Conservation (phyloP, 1,284 basidiomycete genomes). For the Rhodotorula sp. region DNA sequence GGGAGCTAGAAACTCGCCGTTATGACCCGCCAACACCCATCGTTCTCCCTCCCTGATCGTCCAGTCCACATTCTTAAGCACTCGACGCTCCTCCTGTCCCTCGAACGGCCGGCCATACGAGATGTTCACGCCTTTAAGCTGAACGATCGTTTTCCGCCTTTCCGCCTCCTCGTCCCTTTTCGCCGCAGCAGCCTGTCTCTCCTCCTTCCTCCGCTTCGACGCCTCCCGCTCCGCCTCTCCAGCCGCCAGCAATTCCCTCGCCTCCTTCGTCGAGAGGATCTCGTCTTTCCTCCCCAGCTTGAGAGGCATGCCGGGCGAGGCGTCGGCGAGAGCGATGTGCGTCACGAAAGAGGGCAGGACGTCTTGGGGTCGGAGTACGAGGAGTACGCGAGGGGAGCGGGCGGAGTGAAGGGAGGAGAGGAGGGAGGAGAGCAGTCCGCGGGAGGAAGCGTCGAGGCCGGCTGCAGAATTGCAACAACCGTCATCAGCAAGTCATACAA, state of each 20-base stretch:
- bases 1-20: constrained; percentile 58
- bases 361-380: constrained; percentile 78
- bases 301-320: constrained; percentile 50
- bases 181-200: constrained; percentile 28
- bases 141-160: constrained; percentile 52
- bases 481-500: neutral
- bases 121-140: constrained; percentile 68
- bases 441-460: constrained; percentile 61
- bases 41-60: constrained; percentile 71
- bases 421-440: constrained; percentile 61
- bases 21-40: constrained; percentile 83
- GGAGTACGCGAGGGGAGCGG: constrained; percentile 59
- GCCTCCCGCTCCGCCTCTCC: constrained; percentile 24
- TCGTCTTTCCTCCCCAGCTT: constrained; percentile 55
- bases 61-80: constrained; percentile 76
- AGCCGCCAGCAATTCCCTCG: constrained; percentile 18
- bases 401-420: constrained; percentile 62
- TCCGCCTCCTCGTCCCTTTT: constrained; percentile 16
- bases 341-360: constrained; percentile 78
- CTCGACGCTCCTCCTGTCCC: constrained; percentile 52
- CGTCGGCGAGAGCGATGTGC: constrained; percentile 61
- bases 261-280: constrained; percentile 44
- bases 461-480: constrained; percentile 53
- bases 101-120: constrained; percentile 57
- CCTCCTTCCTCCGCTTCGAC: constrained; percentile 21